A percentile compares a stretch with the other conserved stretches of the same genome.
These are phyloP conservation scores for Uromyces viciae-fabae DNA, from an alignment of 1,284 basidiomycete genomes.

Conservation along the genomic window DNA sequence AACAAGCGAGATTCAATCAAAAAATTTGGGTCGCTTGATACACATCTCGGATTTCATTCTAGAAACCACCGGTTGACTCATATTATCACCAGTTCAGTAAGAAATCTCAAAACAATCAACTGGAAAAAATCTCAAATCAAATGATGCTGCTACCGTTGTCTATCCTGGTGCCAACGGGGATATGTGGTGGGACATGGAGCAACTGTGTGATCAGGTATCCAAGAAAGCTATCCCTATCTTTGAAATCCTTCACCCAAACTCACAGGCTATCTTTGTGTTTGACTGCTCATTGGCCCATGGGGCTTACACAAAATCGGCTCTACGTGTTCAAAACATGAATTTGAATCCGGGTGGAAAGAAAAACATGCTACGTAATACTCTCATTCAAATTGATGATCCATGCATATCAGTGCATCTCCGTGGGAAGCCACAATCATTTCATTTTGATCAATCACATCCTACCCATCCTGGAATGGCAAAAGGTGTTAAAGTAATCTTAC, in stretches of 20 bases:
- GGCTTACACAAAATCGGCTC: not conserved
- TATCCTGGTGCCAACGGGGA: slow-evolving; percentile 14
- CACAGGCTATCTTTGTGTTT: slow-evolving; percentile 5
- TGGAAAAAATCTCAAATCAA: not conserved
- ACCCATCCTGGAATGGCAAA: not conserved
- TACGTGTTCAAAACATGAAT: slow-evolving; percentile 1
- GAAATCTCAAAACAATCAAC: not conserved
- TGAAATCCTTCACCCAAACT: not conserved
- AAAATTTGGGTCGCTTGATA: not conserved
- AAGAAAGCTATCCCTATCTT: slow-evolving; percentile 6
- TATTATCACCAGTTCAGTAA: not conserved
- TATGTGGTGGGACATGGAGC: slow-evolving; percentile 1
- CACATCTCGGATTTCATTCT: not conserved
- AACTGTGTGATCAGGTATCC: not conserved
- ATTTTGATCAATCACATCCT: not conserved
- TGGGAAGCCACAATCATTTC: not conserved
- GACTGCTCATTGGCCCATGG: slow-evolving; percentile 1
- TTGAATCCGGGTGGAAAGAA: not conserved
- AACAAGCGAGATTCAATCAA: not conserved
- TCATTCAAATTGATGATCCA: slow-evolving; percentile 20
- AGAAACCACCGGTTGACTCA: not conserved
- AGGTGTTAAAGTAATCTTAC: not conserved
- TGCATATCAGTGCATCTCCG: not conserved
- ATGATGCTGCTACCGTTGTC: slow-evolving; percentile 3
- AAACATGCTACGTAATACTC: not conserved